A percentile compares a stretch with the other conserved stretches of the same genome.
Evolutionary conservation across 1,284 basidiomycete genomes (phyloP).

Genomic region (Malassezia slooffiae): DNA sequence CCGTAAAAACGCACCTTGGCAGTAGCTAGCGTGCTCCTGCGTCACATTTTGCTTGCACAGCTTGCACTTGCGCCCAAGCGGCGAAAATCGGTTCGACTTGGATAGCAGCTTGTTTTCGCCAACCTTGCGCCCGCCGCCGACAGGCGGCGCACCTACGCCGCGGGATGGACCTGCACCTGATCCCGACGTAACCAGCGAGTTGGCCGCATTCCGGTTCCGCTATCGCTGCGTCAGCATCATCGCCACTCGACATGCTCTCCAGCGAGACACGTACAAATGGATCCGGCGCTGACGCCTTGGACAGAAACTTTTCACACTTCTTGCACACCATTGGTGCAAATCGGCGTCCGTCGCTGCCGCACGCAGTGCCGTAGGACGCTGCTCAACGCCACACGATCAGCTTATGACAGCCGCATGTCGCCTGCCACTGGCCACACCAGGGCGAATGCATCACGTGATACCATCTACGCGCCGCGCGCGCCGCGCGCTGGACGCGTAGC

Average conservation of each 20-base stretch:
- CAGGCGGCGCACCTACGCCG: constrained; percentile 1
- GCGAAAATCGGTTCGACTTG: constrained; percentile 17
- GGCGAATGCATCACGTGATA: no score
- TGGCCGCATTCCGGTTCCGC: constrained; percentile 17
- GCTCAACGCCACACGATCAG: no score
- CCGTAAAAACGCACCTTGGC: constrained; percentile 20
- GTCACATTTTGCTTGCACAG: constrained; percentile 21
- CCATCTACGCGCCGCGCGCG: neutral
- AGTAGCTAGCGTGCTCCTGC: constrained; percentile 22
- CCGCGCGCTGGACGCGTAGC: no score
- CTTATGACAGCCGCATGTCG: no score
- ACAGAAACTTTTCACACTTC: constrained; percentile 20
- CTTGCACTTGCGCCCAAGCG: constrained; percentile 22
- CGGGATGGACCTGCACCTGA: constrained; percentile 3
- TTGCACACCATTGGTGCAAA: constrained; percentile 18
- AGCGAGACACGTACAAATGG: constrained; percentile 17
- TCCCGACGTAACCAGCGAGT: constrained; percentile 11
- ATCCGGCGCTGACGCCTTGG: constrained; percentile 16
- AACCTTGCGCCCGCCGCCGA: constrained; percentile 9
- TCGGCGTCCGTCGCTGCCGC: no score
- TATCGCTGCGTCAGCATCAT: neutral
- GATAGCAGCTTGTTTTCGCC: constrained; percentile 24
- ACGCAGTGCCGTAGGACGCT: no score
- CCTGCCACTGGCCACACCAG: no score
- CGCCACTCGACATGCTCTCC: no score